phyloP scores from a whole-genome alignment of 768 basidiomycete species.

The Hygrocybe coccinea region DNA sequence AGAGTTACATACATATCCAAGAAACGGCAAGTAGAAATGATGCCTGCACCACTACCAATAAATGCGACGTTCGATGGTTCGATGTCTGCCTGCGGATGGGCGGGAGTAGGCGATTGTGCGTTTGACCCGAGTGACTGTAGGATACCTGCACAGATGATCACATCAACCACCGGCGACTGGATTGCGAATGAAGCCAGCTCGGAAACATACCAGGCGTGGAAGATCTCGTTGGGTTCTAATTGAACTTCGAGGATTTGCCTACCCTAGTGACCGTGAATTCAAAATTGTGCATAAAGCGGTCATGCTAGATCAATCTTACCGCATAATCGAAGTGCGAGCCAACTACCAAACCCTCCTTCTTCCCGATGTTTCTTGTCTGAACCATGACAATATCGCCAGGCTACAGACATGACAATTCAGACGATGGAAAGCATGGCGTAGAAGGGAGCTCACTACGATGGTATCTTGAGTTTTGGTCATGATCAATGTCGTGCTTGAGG shows the following conservation, averaged over 20 bases:
- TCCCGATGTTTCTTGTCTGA: conserved; percentile 55
- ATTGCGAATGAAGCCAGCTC: not conserved
- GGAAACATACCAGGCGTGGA: conserved; percentile 57
- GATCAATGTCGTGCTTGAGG: conserved; percentile 8
- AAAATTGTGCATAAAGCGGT: not conserved
- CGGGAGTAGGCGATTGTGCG: conserved; percentile 63
- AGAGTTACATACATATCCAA: not conserved
- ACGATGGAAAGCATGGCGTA: not conserved
- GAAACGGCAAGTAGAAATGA: not conserved
- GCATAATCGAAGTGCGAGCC: conserved; percentile 67
- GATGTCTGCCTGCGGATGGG: conserved; percentile 35
- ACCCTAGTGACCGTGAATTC: conserved; percentile 47
- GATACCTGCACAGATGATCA: conserved; percentile 47
- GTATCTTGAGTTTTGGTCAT: conserved; percentile 40
- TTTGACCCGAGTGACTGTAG: conserved; percentile 71
- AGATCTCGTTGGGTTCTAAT: conserved; percentile 63
- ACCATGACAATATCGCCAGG: conserved; percentile 81
- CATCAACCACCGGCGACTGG: not conserved
- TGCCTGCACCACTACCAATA: conserved; percentile 72
- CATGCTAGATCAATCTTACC: conserved; percentile 39
- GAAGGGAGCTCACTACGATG: conserved; percentile 16
- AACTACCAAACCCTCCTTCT: conserved; percentile 75
- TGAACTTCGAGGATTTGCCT: conserved; percentile 81
- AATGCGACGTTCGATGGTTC: conserved; percentile 69
- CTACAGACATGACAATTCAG: conserved; percentile 30